These are phyloP conservation scores for Nakazawaea anatomiae DNA, from an alignment of 805 yeast genomes.

Conservation along the genomic window DNA sequence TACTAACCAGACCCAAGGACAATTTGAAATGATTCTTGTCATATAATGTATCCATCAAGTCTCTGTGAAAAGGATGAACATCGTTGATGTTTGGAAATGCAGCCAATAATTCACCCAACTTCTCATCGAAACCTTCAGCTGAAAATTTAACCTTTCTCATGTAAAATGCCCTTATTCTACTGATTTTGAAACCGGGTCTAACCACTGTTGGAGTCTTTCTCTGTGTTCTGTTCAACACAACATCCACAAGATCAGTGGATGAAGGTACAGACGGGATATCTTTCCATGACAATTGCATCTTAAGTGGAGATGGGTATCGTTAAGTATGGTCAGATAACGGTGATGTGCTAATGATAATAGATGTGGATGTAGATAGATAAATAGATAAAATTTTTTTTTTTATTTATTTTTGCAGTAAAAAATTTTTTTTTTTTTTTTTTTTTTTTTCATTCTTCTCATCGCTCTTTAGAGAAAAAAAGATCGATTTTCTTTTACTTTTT, in stretches of 20 bases:
- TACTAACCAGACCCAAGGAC: constrained; percentile 88
- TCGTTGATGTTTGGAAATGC: constrained; percentile 97
- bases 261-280: constrained; percentile 95
- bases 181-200: constrained; percentile 92
- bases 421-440: constrained; percentile 1
- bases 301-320: constrained; percentile 5
- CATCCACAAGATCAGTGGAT: constrained; percentile 89
- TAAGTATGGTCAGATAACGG: no score
- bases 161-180: constrained; percentile 94
- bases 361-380: no score
- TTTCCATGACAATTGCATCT: constrained; percentile 97
- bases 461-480: not conserved
- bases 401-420: not conserved
- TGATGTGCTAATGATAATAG: no score
- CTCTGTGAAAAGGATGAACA: constrained; percentile 97
- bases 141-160: constrained; percentile 98
- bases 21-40: constrained; percentile 98
- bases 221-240: constrained; percentile 94
- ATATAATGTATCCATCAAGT: constrained; percentile 94
- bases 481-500: no score
- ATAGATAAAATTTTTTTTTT: not conserved
- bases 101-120: constrained; percentile 74
- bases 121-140: constrained; percentile 92
- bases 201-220: constrained; percentile 99
- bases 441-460: not conserved